phyloP scores from a whole-genome alignment of 202 grass and related monocot species.

The Bolboschoenoplectus hybrid region DNA sequence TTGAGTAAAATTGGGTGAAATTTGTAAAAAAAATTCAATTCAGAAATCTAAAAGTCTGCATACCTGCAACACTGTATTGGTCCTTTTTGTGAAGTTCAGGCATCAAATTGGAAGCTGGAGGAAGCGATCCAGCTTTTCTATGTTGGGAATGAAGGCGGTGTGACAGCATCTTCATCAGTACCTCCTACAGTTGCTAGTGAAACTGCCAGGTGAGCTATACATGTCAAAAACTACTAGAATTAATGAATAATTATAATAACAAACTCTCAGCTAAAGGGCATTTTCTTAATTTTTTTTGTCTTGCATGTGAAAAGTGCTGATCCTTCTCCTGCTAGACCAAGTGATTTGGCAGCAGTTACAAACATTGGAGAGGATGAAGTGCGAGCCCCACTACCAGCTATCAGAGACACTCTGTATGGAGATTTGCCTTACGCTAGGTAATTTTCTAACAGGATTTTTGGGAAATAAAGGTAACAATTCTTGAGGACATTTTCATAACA shows the following conservation, averaged over 20 bases:
- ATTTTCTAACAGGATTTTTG: slow-evolving; percentile 28
- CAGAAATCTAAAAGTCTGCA: slow-evolving; percentile 8
- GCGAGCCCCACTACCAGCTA: slow-evolving; percentile 70
- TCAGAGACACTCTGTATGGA: slow-evolving; percentile 85
- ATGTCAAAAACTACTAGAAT: slow-evolving; percentile 20
- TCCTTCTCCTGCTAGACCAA: slow-evolving; percentile 10
- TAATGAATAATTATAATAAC: neutral
- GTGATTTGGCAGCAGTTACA: slow-evolving; percentile 47
- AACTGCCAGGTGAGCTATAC: slow-evolving; percentile 23
- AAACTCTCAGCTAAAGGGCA: neutral
- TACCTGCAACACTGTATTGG: no score
- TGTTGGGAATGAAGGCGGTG: slow-evolving; percentile 65
- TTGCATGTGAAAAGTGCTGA: slow-evolving; percentile 6
- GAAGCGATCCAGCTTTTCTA: slow-evolving; percentile 94
- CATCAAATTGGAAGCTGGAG: slow-evolving; percentile 87
- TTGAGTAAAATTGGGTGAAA: slow-evolving; percentile 1
- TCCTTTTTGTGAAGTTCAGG: slow-evolving; percentile 44
- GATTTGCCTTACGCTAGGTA: slow-evolving; percentile 56
- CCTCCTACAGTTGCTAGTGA: neutral
- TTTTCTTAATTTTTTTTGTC: neutral
- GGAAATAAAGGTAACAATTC: neutral
- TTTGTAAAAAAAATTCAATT: neutral
- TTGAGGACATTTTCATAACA: neutral
- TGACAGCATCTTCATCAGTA: slow-evolving; percentile 38
- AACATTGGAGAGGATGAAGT: slow-evolving; percentile 69